phyloP scores from a whole-genome alignment of 371 early-diverging fungal genomes.

The Sanchytrium tribonematis region DNA sequence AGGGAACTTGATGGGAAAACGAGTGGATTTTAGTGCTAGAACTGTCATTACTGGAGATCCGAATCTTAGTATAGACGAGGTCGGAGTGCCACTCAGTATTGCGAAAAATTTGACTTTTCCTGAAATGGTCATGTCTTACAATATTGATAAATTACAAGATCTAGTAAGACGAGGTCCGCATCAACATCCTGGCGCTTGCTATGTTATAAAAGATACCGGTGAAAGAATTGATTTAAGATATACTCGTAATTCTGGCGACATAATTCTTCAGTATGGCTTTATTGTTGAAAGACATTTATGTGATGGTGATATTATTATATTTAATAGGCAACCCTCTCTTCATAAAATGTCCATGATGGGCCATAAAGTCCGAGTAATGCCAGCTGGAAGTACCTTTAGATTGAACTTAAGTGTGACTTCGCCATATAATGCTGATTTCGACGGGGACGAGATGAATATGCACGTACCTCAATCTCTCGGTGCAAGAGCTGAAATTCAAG shows the following conservation, averaged over 20 bases:
- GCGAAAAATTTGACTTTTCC: conserved; percentile 95
- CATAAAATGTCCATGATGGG: conserved; percentile 99
- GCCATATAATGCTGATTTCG: conserved; percentile 99
- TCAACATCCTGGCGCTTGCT: conserved; percentile 96
- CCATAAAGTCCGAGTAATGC: conserved; percentile 91
- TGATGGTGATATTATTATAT: conserved; percentile 91
- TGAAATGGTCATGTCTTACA: conserved; percentile 93
- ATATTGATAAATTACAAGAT: conserved; percentile 63
- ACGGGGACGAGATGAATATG: conserved; percentile 99
- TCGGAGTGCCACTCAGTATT: conserved; percentile 94
- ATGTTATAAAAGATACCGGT: conserved; percentile 86
- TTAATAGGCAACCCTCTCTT: conserved; percentile 98
- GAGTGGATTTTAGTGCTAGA: conserved; percentile 98
- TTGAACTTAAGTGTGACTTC: conserved; percentile 92
- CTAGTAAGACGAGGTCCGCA: conserved; percentile 85
- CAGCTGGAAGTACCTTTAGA: conserved; percentile 83
- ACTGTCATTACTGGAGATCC: conserved; percentile 99
- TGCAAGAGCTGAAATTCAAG: conserved; percentile 76
- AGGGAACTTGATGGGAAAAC: conserved; percentile 99
- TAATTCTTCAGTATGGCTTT: conserved; percentile 72
- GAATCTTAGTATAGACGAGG: conserved; percentile 85
- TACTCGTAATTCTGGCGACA: conserved; percentile 57
- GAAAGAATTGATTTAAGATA: conserved; percentile 86
- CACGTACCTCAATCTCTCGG: conserved; percentile 93
- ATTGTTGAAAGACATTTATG: conserved; percentile 89